Evolutionary conservation across 2,329 filamentous ascomycete species (phyloP), one percentile per base, ranked within the genome.

Genomic region (Sporothrix curviconia): DNA sequence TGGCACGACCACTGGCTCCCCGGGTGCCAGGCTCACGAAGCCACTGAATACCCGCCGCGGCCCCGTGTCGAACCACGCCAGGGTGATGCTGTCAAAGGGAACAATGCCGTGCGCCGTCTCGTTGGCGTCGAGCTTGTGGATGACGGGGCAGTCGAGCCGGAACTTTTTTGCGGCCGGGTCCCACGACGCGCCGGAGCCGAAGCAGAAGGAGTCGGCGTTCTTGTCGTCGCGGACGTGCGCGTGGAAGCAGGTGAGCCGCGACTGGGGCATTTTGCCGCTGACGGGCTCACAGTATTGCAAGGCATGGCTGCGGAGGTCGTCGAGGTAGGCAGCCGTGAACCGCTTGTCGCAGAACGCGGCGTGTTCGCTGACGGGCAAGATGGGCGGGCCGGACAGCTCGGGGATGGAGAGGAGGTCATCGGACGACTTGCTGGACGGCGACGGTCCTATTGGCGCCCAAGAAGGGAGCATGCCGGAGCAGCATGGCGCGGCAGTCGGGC

Each of bases 11-110:
- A n/a, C n/a, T n/a, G n/a, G n/a, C 15, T 14, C 17, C 3, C 4
- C 25, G 4, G 25, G 11, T 6, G 43, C 17, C 3, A 58, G 37
- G 3, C 36, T 15, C 3, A 63, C 51, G 28, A 57, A 60, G 1
- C 19, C 7, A 8, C 53, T 50, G 25, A 63, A 49, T 7, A 62
- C 32, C 3, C n/a, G 28, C 8, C 22, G 34, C 24, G 62, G 58
- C 2, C 62, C 62, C 8, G 62, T 63, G n/a, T 59, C 25, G 49
- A 54, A 61, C 62, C 62, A 63, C 30, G 53, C 55, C n/a, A 36
- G 28, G 4, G 2, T 2, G 7, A 63, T 42, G 8, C 37, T 17
- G 1, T 34, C 24, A 44, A 60, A 62, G 1, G 57, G 42, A 4
- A 59, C 30, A 11, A 62, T 15, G 4, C 61, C 58, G 8, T 19